A percentile compares a stretch with the other conserved stretches of the same genome.
Evolutionary conservation across 495 filamentous ascomycete genomes (phyloP).

Genomic region (Cenococcum geophilum): DNA sequence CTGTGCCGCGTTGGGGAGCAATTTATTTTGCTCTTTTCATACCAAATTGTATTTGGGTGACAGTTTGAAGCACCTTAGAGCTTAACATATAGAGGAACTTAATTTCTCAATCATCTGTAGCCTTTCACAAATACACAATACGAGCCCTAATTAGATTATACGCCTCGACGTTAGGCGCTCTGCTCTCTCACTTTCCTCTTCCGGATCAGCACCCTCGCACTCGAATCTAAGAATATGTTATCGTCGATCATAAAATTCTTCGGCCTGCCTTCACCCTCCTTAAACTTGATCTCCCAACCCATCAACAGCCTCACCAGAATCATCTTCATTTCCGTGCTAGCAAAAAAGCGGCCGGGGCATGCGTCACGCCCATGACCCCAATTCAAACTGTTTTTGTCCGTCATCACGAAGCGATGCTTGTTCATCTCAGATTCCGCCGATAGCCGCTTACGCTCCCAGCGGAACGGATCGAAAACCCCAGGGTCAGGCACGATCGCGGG

Average conservation of each 20-base stretch:
- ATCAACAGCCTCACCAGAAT: constrained; percentile 26
- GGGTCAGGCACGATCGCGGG: constrained; percentile 3
- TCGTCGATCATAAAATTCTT: constrained; percentile 20
- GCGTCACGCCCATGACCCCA: constrained; percentile 52
- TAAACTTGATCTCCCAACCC: constrained; percentile 22
- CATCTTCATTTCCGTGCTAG: constrained; percentile 47
- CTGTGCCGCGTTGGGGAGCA: no score
- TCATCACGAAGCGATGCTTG: constrained; percentile 5
- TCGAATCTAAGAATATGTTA: constrained; percentile 20
- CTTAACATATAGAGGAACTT: no score
- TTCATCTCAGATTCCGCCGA: constrained; percentile 6
- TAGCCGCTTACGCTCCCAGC: constrained; percentile 24
- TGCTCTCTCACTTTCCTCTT: not conserved
- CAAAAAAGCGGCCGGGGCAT: constrained; percentile 52
- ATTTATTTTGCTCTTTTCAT: no score
- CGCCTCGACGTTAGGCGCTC: no score
- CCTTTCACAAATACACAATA: no score
- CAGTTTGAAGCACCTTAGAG: no score
- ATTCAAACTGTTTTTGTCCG: constrained; percentile 40
- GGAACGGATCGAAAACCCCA: constrained; percentile 17
- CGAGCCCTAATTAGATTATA: no score
- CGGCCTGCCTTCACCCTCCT: constrained; percentile 14
- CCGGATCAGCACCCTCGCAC: constrained; percentile 18
- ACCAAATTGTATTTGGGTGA: no score
- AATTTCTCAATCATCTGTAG: no score